Conservation (phyloP, 2,329 filamentous ascomycete genomes). For the Colletotrichum tabaci region DNA sequence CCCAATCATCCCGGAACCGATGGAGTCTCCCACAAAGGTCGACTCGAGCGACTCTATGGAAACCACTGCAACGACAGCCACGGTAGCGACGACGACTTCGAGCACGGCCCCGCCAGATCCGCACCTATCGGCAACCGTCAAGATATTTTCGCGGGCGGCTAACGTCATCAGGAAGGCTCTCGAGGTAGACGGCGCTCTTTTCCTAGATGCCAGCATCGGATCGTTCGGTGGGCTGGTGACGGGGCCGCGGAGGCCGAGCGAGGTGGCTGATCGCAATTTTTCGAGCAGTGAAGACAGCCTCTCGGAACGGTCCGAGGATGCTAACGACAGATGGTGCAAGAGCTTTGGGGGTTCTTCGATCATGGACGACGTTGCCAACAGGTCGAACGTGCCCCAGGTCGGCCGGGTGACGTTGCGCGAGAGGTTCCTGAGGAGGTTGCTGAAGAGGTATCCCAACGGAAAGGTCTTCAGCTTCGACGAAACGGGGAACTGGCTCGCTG, state of each 20-base stretch:
- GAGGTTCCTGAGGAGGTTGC: conserved; percentile 56
- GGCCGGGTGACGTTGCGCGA: conserved; percentile 52
- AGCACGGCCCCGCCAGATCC: conserved; percentile 40
- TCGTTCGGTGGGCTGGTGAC: conserved; percentile 48
- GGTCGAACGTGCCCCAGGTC: conserved; percentile 45
- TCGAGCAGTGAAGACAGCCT: conserved; percentile 46
- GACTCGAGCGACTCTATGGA: conserved; percentile 39
- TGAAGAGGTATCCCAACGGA: conserved; percentile 62
- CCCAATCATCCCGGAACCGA: conserved; percentile 19
- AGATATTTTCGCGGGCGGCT: conserved; percentile 60
- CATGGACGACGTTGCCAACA: conserved; percentile 48
- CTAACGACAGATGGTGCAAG: conserved; percentile 46
- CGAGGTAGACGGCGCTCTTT: conserved; percentile 47
- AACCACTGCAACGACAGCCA: conserved; percentile 29
- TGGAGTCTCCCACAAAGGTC: conserved; percentile 14
- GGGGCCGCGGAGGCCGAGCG: conserved; percentile 41
- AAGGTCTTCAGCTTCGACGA: conserved; percentile 62
- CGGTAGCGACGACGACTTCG: conserved; percentile 38
- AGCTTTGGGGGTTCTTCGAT: conserved; percentile 58
- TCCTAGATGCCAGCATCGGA: conserved; percentile 45
- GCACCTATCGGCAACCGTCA: conserved; percentile 34
- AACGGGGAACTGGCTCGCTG: conserved; percentile 52
- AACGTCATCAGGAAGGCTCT: conserved; percentile 59
- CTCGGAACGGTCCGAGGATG: conserved; percentile 26
- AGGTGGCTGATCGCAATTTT: conserved; percentile 39